Percentiles rank a stretch among this genome's conserved stretches.
These are phyloP conservation scores for Lecanicillium sp. DNA, from an alignment of 2,329 filamentous ascomycete species.

Conservation along the genomic window DNA sequence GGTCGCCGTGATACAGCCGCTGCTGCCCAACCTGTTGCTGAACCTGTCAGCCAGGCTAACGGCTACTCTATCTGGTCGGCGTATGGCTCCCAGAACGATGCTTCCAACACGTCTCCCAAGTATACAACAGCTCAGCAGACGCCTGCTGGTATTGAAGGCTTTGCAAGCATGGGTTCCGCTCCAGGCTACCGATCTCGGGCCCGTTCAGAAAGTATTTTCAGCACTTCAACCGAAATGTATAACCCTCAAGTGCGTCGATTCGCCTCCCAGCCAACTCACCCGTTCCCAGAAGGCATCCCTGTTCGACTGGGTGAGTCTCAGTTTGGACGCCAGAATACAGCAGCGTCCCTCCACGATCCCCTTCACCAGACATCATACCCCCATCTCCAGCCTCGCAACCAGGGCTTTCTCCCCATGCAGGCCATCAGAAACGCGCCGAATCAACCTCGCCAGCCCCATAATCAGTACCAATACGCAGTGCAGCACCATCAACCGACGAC, in stretches of 20 bases:
- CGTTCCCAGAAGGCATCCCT: no score
- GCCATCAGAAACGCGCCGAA: background rate
- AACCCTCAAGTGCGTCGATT: background rate
- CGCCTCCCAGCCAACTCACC: background rate
- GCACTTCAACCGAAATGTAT: background rate
- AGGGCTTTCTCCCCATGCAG: conserved; percentile 4
- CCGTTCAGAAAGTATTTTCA: background rate
- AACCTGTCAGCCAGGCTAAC: background rate
- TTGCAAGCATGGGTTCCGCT: background rate
- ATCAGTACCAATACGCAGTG: no score
- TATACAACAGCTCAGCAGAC: no score
- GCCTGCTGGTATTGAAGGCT: no score
- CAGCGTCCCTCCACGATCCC: no score
- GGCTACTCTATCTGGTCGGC: background rate
- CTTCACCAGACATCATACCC: no score
- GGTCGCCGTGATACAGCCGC: background rate
- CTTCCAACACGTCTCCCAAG: no score
- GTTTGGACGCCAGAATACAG: no score
- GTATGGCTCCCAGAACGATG: background rate
- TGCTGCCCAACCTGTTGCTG: background rate
- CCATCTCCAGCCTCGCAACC: background rate
- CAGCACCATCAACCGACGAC: no score
- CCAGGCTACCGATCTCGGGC: background rate
- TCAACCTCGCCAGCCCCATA: no score
- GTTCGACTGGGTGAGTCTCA: background rate